Evolutionary conservation across 768 basidiomycete genomes (phyloP).

Genomic region (Pulveroboletus sp.): DNA sequence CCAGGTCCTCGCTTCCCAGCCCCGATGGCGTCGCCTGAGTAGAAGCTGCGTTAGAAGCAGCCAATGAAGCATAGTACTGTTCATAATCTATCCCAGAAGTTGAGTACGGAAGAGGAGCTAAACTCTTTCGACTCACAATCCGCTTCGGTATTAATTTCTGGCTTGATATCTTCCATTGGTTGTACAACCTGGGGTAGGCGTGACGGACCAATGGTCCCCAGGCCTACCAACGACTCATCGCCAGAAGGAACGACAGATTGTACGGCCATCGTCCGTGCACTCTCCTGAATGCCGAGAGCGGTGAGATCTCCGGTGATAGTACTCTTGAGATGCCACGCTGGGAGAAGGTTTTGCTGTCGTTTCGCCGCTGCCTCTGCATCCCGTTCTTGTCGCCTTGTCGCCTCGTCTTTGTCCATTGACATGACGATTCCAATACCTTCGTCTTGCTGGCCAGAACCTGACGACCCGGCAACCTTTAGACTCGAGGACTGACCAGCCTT

Average conservation of each 20-base stretch:
- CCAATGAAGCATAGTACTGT: conserved; percentile 76
- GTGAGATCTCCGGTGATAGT: conserved; percentile 93
- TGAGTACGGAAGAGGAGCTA: not conserved
- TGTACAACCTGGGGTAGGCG: conserved; percentile 27
- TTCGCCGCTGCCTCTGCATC: conserved; percentile 82
- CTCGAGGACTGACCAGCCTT: conserved; percentile 49
- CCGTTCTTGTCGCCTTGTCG: conserved; percentile 63
- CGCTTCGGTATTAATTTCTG: conserved; percentile 49
- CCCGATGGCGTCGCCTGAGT: conserved; percentile 58
- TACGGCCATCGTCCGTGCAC: conserved; percentile 44
- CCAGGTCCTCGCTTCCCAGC: conserved; percentile 49
- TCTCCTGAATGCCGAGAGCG: conserved; percentile 75
- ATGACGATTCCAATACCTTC: conserved; percentile 84
- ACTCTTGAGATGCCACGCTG: conserved; percentile 93
- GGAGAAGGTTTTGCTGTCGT: conserved; percentile 85
- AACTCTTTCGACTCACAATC: conserved; percentile 49
- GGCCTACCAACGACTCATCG: conserved; percentile 68
- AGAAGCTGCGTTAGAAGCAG: conserved; percentile 56
- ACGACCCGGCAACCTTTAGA: conserved; percentile 71
- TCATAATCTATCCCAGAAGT: conserved; percentile 56
- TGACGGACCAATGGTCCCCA: conserved; percentile 49
- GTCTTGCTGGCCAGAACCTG: conserved; percentile 52
- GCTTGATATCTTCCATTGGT: conserved; percentile 38
- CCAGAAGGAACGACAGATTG: conserved; percentile 43
- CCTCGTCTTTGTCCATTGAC: conserved; percentile 85